These are phyloP conservation scores for Myriosclerotinia scirpicola DNA, from an alignment of 2,329 filamentous ascomycete species.

Conservation along the genomic window DNA sequence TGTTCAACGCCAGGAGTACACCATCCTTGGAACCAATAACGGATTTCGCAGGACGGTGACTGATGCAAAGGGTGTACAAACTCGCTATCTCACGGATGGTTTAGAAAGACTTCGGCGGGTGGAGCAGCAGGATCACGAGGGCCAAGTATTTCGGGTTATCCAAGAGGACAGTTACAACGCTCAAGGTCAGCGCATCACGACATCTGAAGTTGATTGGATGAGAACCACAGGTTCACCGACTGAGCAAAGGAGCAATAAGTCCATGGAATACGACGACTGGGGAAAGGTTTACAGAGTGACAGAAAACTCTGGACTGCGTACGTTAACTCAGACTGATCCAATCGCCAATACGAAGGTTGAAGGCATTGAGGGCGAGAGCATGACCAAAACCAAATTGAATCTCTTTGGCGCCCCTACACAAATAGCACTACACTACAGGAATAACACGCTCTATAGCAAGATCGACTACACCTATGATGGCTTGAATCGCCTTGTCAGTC, in stretches of 20 bases:
- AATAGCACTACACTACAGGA: conserved; percentile 1
- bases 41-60: neutral
- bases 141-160: conserved; percentile 1
- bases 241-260: conserved; percentile 5
- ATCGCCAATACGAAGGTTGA: conserved; percentile 15
- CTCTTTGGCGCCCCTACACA: conserved; percentile 13
- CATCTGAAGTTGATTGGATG: conserved; percentile 17
- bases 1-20: neutral
- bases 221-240: neutral
- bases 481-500: neutral
- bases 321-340: conserved; percentile 2
- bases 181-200: conserved; percentile 9
- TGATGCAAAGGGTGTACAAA: conserved; percentile 14
- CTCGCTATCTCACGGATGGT: conserved; percentile 15
- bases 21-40: neutral
- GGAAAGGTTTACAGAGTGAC: conserved; percentile 5
- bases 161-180: conserved; percentile 18
- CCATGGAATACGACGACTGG: conserved; percentile 17
- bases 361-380: conserved; percentile 19
- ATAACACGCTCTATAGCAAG: conserved; percentile 14
- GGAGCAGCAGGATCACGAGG: conserved; percentile 10
- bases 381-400: conserved; percentile 12
- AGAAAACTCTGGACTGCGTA: conserved; percentile 4
- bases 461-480: conserved; percentile 22
- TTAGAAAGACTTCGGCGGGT: conserved; percentile 12